Evolutionary conservation across 2,329 filamentous ascomycete species (phyloP), one percentile per base, ranked within the genome.

Genomic region (Colletotrichum echinochloae): DNA sequence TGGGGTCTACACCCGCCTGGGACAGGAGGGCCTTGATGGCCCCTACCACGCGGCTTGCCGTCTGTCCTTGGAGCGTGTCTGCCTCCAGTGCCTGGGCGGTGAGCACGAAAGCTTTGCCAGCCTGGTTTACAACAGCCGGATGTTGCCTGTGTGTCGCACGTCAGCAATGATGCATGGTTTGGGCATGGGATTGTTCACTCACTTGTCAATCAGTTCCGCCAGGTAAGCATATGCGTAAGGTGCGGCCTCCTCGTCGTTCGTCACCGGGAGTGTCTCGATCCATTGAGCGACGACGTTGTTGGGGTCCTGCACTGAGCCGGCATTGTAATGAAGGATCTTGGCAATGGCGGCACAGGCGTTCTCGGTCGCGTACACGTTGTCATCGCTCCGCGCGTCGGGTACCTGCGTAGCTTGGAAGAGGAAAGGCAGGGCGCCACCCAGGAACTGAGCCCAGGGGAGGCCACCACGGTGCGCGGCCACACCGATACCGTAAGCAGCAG

Each of bases 331-430:
- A 74, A 99, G 86, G 63, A 99, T 95, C 87, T 99, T 99, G 44
- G 96, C 96, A 77, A 99, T 96, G 74, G 94, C 94, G 51, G 96
- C 95, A 75, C 94, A 98, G 8, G 95, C 95, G 78, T 99, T 99
- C 83, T 99, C 96, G 1, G 96, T 98, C 2, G 96, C 96, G 79
- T 97, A 99, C 2, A 97, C 92, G 76, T 98, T 95, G 76, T 98
- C 96, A 73, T 98, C 96, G 57, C 89, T 91, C 73, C 96, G 90
- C 6, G 95, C 91, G 74, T 97, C 92, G 2, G 92, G 89, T 65
- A 95, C 87, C 77, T 93, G 91, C 7, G 91, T 94, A 56, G 94
- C 92, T 78, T 94, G 90, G 84, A 99, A 97, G 39, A 99, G 86
- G 73, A 90, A 90, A 14, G 93, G 92, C 62, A 98, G 84, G 56